Conservation (phyloP, 352 stramenopile species). For the Pythium pyrilobum region DNA sequence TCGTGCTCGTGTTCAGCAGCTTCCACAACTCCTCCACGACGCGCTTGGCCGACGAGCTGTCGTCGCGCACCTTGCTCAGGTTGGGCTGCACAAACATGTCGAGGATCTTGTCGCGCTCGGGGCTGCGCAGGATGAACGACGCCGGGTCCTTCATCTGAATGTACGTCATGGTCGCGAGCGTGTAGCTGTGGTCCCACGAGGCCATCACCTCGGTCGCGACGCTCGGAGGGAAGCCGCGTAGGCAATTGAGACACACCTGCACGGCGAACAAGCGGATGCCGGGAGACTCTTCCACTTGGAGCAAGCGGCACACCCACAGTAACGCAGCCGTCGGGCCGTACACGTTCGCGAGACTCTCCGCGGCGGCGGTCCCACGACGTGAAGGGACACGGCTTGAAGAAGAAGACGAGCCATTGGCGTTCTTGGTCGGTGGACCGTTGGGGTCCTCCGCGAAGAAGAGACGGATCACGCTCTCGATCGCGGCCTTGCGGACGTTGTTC, state of each 20-base stretch:
- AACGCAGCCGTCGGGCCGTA: constrained; percentile 67
- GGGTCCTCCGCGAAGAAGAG: constrained; percentile 82
- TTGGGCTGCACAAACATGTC: constrained; percentile 54
- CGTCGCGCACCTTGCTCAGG: constrained; percentile 60
- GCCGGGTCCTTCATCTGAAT: constrained; percentile 80
- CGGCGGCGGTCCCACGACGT: background rate
- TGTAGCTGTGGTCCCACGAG: constrained; percentile 82
- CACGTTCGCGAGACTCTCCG: constrained; percentile 38
- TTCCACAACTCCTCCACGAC: constrained; percentile 68
- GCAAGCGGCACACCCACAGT: constrained; percentile 57
- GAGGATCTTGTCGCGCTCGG: constrained; percentile 68
- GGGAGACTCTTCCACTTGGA: constrained; percentile 62
- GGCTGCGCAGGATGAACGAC: constrained; percentile 69
- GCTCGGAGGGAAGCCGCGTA: constrained; percentile 66
- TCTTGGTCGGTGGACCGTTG: constrained; percentile 14
- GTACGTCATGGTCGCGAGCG: constrained; percentile 55
- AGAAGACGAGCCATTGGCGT: background rate
- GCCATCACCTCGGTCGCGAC: constrained; percentile 71
- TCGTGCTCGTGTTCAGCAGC: constrained; percentile 60
- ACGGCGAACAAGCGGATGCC: constrained; percentile 70
- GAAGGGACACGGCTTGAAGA: constrained; percentile 11
- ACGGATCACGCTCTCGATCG: constrained; percentile 80
- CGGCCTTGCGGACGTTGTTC: constrained; percentile 72
- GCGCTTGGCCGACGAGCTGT: constrained; percentile 63
- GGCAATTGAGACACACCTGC: constrained; percentile 77